Conservation (phyloP, 2,329 filamentous ascomycete genomes). For the Periconia digitata region DNA sequence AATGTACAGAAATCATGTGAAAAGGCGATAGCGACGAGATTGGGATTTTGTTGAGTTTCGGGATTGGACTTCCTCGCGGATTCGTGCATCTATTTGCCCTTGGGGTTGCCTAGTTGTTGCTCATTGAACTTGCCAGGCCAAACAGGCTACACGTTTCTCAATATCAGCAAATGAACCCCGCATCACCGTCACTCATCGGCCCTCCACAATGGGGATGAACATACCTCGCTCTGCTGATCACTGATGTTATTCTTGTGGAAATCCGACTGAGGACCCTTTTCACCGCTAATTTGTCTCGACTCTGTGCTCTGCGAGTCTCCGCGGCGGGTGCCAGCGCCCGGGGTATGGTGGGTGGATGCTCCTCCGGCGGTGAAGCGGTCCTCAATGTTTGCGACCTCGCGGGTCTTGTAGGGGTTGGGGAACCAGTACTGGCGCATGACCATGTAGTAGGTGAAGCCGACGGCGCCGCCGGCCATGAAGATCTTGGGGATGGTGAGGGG, state of each 20-base stretch:
- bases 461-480: slow-evolving; percentile 39
- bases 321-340: slow-evolving; percentile 26
- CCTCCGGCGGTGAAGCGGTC: slow-evolving; percentile 36
- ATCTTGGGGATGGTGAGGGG: slow-evolving; percentile 39
- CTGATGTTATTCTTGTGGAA: slow-evolving; percentile 29
- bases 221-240: slow-evolving; percentile 28
- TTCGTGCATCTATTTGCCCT: slow-evolving; percentile 31
- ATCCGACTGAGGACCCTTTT: slow-evolving; percentile 30
- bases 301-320: slow-evolving; percentile 26
- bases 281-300: slow-evolving; percentile 22
- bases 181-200: neutral
- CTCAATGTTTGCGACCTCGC: slow-evolving; percentile 35
- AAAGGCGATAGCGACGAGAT: neutral
- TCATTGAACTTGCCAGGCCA: slow-evolving; percentile 37
- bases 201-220: neutral
- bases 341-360: slow-evolving; percentile 33
- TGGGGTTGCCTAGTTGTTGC: slow-evolving; percentile 32
- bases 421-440: slow-evolving; percentile 43
- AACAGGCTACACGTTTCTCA: slow-evolving; percentile 16
- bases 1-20: neutral
- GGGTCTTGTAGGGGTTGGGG: slow-evolving; percentile 38
- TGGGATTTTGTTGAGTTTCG: neutral
- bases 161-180: neutral
- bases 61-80: neutral
- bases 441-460: slow-evolving; percentile 40